Percentiles rank a stretch among this genome's conserved stretches.
Evolutionary conservation across 306 rosid genomes (phyloP).

Genomic region (Biancaea sappan): DNA sequence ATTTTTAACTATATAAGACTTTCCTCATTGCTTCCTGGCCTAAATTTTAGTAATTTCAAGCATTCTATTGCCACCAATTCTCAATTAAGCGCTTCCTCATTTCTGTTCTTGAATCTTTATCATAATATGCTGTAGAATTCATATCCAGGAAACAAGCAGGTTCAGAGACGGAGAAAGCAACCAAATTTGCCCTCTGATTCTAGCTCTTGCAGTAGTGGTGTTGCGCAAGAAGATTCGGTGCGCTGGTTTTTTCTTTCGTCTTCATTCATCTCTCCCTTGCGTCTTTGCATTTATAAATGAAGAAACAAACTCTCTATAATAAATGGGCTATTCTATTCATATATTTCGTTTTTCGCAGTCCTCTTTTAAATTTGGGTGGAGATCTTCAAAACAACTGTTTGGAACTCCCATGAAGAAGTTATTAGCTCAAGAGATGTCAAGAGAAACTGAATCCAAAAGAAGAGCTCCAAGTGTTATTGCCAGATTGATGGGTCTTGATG

Average conservation of each 20-base stretch:
- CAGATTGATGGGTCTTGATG: constrained; percentile 98
- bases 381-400: constrained; percentile 54
- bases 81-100: constrained; percentile 18
- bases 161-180: constrained; percentile 42
- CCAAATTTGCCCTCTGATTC: constrained; percentile 56
- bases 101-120: constrained; percentile 28
- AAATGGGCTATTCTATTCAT: neutral
- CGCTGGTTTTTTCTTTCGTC: constrained; percentile 37
- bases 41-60: constrained; percentile 33
- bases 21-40: constrained; percentile 14
- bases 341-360: constrained; percentile 50
- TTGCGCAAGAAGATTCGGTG: constrained; percentile 62
- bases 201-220: constrained; percentile 56
- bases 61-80: neutral
- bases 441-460: constrained; percentile 61
- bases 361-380: constrained; percentile 58
- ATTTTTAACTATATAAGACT: neutral
- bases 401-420: constrained; percentile 80
- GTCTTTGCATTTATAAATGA: neutral
- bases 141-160: constrained; percentile 60
- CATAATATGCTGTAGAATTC: constrained; percentile 41
- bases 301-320: constrained; percentile 18
- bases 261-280: neutral
- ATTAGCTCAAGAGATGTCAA: constrained; percentile 76
- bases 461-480: constrained; percentile 81